phyloP scores from a whole-genome alignment of 176 grass and related monocot genomes.

The Elaeis guineensis region DNA sequence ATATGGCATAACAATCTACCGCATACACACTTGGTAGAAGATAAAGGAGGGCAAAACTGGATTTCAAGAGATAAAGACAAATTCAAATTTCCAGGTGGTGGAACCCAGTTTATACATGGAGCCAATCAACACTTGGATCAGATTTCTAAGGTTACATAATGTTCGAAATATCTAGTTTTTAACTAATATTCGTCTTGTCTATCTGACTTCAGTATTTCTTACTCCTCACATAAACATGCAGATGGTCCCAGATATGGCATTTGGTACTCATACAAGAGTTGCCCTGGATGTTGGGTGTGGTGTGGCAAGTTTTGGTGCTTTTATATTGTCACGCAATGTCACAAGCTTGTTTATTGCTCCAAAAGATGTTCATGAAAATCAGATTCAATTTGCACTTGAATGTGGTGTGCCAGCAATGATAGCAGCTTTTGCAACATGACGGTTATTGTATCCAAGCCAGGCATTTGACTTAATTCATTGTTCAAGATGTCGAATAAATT shows the following conservation, averaged over 20 bases:
- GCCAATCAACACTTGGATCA: constrained; percentile 45
- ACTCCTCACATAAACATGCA: constrained; percentile 10
- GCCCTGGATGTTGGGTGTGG: constrained; percentile 44
- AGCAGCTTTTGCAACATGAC: constrained; percentile 36
- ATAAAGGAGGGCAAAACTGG: constrained; percentile 56
- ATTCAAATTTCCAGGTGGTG: constrained; percentile 46
- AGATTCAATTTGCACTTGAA: constrained; percentile 56
- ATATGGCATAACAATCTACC: constrained; percentile 48
- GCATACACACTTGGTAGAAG: constrained; percentile 39
- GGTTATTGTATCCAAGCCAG: constrained; percentile 38
- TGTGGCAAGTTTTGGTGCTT: constrained; percentile 45
- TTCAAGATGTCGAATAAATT: constrained; percentile 49
- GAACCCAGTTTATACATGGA: constrained; percentile 49
- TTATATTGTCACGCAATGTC: constrained; percentile 30
- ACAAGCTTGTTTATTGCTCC: constrained; percentile 40
- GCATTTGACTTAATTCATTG: constrained; percentile 54
- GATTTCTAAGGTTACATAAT: constrained; percentile 29
- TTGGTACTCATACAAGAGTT: constrained; percentile 36
- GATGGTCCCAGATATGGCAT: constrained; percentile 45
- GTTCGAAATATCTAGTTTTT: too few species aligned
- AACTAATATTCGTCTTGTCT: too few species aligned
- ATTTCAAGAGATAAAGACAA: constrained; percentile 37
- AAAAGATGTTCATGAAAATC: constrained; percentile 54
- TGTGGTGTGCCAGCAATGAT: constrained; percentile 48
- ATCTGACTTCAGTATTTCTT: background rate